phyloP scores from a whole-genome alignment of 2,329 filamentous ascomycete species.

The Blastomyces percursus region DNA sequence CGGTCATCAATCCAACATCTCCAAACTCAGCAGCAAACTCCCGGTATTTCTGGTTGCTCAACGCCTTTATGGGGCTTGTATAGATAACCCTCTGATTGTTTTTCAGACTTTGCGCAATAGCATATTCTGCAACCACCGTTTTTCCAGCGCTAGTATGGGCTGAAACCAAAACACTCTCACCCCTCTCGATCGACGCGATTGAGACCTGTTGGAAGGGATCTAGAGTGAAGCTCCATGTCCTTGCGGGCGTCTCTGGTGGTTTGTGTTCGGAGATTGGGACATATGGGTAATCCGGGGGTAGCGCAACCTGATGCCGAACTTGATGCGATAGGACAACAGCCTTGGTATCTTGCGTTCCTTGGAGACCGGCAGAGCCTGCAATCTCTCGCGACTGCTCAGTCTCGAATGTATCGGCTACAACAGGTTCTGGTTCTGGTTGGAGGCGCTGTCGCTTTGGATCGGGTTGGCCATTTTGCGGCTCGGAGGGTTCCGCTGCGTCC shows the following conservation, averaged over 20 bases:
- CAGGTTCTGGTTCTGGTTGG: conserved; percentile 58
- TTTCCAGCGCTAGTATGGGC: conserved; percentile 97
- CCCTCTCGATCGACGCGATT: conserved; percentile 86
- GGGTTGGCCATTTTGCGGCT: conserved; percentile 26
- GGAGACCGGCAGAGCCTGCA: conserved; percentile 61
- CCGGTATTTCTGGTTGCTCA: conserved; percentile 97
- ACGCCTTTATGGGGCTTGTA: conserved; percentile 95
- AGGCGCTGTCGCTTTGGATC: conserved; percentile 39
- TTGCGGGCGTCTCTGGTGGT: conserved; percentile 73
- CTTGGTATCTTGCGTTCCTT: conserved; percentile 45
- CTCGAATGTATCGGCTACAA: conserved; percentile 88
- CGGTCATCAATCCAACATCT: conserved; percentile 95
- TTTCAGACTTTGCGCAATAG: conserved; percentile 92
- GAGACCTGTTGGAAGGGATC: conserved; percentile 96
- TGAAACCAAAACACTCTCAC: conserved; percentile 92
- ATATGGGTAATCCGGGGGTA: conserved; percentile 90
- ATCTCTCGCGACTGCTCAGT: conserved; percentile 90
- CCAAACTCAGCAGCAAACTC: conserved; percentile 94
- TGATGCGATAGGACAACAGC: conserved; percentile 86
- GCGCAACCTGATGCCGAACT: conserved; percentile 93
- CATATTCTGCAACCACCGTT: conserved; percentile 96
- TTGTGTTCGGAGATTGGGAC: conserved; percentile 92
- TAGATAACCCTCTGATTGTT: conserved; percentile 98
- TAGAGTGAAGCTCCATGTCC: conserved; percentile 76
- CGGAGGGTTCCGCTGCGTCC: conserved; percentile 2